Evolutionary conservation across 83 land plant genomes (phyloP).

Genomic region (Isoetes engelmannii): DNA sequence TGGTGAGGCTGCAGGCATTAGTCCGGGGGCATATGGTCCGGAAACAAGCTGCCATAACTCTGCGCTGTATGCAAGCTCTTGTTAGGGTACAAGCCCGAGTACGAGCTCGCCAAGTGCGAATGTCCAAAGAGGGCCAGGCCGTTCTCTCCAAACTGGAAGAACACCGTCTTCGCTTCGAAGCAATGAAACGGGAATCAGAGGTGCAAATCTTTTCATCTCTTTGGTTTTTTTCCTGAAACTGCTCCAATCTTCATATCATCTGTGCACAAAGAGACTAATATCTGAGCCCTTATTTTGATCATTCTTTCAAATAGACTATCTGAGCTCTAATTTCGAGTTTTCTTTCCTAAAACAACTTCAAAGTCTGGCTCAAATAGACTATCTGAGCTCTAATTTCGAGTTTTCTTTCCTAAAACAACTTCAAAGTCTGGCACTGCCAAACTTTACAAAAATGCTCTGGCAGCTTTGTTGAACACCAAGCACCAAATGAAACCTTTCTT

Average conservation of each 20-base stretch:
- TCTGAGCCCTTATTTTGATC: too few relatives aligned
- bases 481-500: too few relatives aligned
- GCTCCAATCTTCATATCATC: too few relatives aligned
- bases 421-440: slow-evolving; percentile 14
- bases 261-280: too few relatives aligned
- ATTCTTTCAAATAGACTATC: too few relatives aligned
- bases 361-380: slow-evolving; percentile 13
- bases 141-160: slow-evolving; percentile 36
- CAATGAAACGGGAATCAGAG: slow-evolving; percentile 43
- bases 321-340: too few relatives aligned
- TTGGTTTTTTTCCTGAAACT: too few relatives aligned
- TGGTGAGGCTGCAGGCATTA: slow-evolving; percentile 66
- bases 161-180: slow-evolving; percentile 13
- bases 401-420: too few relatives aligned
- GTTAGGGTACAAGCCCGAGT: slow-evolving; percentile 68
- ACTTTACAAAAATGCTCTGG: too few relatives aligned
- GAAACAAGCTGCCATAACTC: slow-evolving; percentile 65
- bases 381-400: too few relatives aligned
- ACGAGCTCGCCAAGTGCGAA: slow-evolving; percentile 42
- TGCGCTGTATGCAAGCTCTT: slow-evolving; percentile 71
- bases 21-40: slow-evolving; percentile 62
- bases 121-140: slow-evolving; percentile 46
- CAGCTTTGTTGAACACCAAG: too few relatives aligned
- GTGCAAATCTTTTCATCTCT: slow-evolving; percentile 5
- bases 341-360: too few relatives aligned